A percentile compares a stretch with the other conserved stretches of the same genome.
phyloP scores from a whole-genome alignment of 2,329 filamentous ascomycete genomes.

The Penicillium vulpinum region DNA sequence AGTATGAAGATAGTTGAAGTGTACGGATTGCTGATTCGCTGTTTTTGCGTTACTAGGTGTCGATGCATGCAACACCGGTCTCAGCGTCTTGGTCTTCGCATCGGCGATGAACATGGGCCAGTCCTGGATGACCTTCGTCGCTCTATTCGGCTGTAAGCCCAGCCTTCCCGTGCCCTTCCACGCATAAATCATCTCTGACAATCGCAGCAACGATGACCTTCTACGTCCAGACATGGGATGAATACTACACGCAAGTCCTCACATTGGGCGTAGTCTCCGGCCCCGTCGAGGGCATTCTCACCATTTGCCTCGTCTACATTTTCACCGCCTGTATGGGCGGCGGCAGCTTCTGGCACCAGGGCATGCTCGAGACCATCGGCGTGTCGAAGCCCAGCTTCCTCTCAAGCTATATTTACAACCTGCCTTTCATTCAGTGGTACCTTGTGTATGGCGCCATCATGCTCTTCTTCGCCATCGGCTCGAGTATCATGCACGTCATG shows the following conservation, averaged over 20 bases:
- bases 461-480: slow-evolving; percentile 77
- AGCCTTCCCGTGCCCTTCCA: background rate
- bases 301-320: slow-evolving; percentile 76
- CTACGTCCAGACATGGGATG: slow-evolving; percentile 98
- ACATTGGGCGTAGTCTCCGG: slow-evolving; percentile 90
- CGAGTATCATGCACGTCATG: slow-evolving; percentile 78
- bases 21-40: background rate
- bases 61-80: slow-evolving; percentile 92
- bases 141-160: slow-evolving; percentile 74
- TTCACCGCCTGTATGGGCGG: slow-evolving; percentile 83
- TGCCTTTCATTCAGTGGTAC: slow-evolving; percentile 91
- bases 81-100: slow-evolving; percentile 89
- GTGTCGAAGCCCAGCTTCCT: slow-evolving; percentile 65
- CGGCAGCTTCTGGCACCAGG: slow-evolving; percentile 88
- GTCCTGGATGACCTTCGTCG: slow-evolving; percentile 82
- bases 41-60: slow-evolving; percentile 54
- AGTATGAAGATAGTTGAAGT: background rate
- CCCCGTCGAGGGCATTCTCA: slow-evolving; percentile 90
- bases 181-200: slow-evolving; percentile 8
- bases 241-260: slow-evolving; percentile 96
- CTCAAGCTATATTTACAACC: slow-evolving; percentile 69
- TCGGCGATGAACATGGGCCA: slow-evolving; percentile 91
- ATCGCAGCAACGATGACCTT: slow-evolving; percentile 79
- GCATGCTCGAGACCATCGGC: slow-evolving; percentile 71
- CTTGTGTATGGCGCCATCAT: slow-evolving; percentile 82